Conservation (phyloP, 129 eudicot genomes). For the Cynara cardunculus region DNA sequence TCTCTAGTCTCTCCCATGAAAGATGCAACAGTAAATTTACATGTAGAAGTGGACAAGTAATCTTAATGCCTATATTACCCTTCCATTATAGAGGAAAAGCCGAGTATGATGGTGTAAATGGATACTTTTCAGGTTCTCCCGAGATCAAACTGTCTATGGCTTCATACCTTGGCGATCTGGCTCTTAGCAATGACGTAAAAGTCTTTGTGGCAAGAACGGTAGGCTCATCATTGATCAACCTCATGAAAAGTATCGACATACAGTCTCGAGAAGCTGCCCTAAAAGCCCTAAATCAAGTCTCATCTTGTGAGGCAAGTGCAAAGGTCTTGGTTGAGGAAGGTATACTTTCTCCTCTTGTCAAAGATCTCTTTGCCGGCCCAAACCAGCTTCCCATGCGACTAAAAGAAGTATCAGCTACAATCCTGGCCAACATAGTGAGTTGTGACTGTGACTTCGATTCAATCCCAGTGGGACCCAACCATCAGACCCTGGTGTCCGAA, state of each 20-base stretch:
- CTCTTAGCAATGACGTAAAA: conserved; percentile 78
- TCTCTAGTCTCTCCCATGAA: no score
- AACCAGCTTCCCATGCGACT: conserved; percentile 59
- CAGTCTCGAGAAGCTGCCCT: conserved; percentile 83
- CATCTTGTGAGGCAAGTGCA: conserved; percentile 80
- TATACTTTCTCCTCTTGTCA: conserved; percentile 79
- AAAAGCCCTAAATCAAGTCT: conserved; percentile 88
- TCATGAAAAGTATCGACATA: conserved; percentile 57
- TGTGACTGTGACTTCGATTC: conserved; percentile 70
- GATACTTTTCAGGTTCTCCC: conserved; percentile 59
- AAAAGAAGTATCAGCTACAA: conserved; percentile 81
- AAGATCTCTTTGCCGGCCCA: conserved; percentile 68
- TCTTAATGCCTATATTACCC: no score
- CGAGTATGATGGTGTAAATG: neutral
- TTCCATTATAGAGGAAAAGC: no score
- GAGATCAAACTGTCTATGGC: conserved; percentile 90
- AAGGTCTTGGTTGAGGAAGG: conserved; percentile 68
- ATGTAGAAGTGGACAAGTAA: no score
- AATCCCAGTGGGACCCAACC: conserved; percentile 64
- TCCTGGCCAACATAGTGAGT: conserved; percentile 76
- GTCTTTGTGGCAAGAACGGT: conserved; percentile 73
- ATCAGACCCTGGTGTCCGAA: conserved; percentile 73
- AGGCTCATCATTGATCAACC: conserved; percentile 68
- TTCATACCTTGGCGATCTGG: conserved; percentile 76
- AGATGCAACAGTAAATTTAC: no score